Evolutionary conservation across 2,329 filamentous ascomycete genomes (phyloP).

Genomic region (Macrophomina pseudophaseolina): DNA sequence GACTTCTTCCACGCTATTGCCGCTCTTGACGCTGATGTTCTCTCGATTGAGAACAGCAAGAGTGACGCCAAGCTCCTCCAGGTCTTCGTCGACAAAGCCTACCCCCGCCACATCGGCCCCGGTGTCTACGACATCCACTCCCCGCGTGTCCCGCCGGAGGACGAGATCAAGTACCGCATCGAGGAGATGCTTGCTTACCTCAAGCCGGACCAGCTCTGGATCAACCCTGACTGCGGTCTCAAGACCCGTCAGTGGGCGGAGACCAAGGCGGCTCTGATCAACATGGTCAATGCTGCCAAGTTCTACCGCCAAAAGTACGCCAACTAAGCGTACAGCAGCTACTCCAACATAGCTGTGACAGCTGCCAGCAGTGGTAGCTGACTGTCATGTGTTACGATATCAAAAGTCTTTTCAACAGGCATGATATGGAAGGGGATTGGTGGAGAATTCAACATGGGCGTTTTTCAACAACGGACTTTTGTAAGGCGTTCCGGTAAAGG

Average conservation of each 20-base stretch:
- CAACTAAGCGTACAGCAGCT: conserved; percentile 52
- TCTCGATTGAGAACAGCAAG: conserved; percentile 99
- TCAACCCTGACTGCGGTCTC: conserved; percentile 98
- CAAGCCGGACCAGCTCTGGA: conserved; percentile 98
- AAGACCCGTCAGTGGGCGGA: conserved; percentile 99
- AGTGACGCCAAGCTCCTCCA: conserved; percentile 98
- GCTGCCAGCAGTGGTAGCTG: conserved; percentile 9
- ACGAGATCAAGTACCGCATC: conserved; percentile 98
- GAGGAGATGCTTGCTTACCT: conserved; percentile 97
- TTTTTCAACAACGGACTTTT: conserved; percentile 25
- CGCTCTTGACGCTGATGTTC: conserved; percentile 94
- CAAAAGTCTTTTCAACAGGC: conserved; percentile 29
- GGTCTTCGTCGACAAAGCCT: conserved; percentile 96
- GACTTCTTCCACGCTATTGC: conserved; percentile 99
- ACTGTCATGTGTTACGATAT: conserved; percentile 27
- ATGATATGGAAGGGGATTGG: conserved; percentile 24
- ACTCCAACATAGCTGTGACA: conserved; percentile 26
- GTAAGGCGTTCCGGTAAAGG: conserved; percentile 24
- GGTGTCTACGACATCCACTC: conserved; percentile 99
- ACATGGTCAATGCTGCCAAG: conserved; percentile 99
- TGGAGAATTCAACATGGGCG: conserved; percentile 27
- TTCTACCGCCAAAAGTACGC: conserved; percentile 89
- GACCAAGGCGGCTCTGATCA: conserved; percentile 93
- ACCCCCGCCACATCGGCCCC: conserved; percentile 97
- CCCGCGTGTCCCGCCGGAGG: conserved; percentile 92